Conservation (phyloP, 208 protist genomes). For the Crithidia brevicula region DNA sequence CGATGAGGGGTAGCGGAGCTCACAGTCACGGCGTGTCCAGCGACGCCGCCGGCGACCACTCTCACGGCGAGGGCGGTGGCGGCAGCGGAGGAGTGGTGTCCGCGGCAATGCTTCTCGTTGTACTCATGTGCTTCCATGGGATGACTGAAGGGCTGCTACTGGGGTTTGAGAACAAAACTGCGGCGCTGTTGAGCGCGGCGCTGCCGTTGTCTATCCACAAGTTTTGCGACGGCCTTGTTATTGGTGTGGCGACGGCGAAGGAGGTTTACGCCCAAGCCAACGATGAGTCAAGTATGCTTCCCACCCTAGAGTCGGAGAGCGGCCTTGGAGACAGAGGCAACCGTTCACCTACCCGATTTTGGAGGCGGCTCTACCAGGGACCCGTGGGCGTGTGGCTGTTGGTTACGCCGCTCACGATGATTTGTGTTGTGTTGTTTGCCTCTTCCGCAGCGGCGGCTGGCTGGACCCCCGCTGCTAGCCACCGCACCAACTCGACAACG, state of each 20-base stretch:
- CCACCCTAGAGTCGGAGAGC: not conserved
- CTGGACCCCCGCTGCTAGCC: not conserved
- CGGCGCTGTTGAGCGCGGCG: conserved; percentile 39
- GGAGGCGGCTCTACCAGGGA: conserved; percentile 24
- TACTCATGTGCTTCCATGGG: conserved; percentile 80
- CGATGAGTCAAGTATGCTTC: not conserved
- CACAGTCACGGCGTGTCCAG: conserved; percentile 32
- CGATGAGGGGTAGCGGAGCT: conserved; percentile 15
- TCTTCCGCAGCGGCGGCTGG: not conserved
- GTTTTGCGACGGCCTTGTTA: conserved; percentile 75
- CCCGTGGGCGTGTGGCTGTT: conserved; percentile 49
- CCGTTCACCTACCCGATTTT: conserved; percentile 20
- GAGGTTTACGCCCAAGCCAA: conserved; percentile 15
- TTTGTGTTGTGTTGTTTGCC: conserved; percentile 20
- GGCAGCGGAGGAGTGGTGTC: conserved; percentile 10
- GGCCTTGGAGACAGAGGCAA: not conserved
- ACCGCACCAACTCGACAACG: not conserved
- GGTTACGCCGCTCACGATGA: conserved; percentile 48
- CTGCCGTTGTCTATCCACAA: conserved; percentile 67
- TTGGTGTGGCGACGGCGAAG: conserved; percentile 73
- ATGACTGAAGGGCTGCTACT: conserved; percentile 68
- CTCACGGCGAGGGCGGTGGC: conserved; percentile 10
- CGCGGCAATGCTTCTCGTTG: conserved; percentile 39
- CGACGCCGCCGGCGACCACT: conserved; percentile 8
- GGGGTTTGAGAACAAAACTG: conserved; percentile 41